Percentiles rank a stretch among this genome's conserved stretches.
Conservation (phyloP, 2,329 filamentous ascomycete species). For the Ophiostoma angusticollis region DNA sequence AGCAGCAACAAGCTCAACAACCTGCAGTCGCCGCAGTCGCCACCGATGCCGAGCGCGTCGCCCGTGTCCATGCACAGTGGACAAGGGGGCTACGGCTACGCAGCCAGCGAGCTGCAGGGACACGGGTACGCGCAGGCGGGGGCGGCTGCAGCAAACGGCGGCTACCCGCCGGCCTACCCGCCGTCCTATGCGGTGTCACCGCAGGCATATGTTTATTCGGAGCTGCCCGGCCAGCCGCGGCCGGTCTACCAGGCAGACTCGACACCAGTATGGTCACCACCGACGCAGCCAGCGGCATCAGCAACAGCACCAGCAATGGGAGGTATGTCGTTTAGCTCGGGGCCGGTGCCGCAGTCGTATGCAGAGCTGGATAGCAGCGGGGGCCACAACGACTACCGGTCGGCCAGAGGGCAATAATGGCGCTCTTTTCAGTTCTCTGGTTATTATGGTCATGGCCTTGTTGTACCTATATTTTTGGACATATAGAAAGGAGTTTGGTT, state of each 20-base stretch:
- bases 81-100: neutral
- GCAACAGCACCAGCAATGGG: slow-evolving; percentile 5
- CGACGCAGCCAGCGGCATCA: too few species aligned
- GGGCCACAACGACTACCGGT: neutral
- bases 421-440: too few species aligned
- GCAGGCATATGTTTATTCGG: slow-evolving; percentile 7
- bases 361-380: slow-evolving; percentile 15
- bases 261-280: slow-evolving; percentile 7
- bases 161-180: slow-evolving; percentile 10
- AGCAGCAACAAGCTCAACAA: slow-evolving; percentile 14
- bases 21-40: slow-evolving; percentile 2
- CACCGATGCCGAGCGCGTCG: slow-evolving; percentile 14
- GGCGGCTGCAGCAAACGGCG: too few species aligned
- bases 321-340: slow-evolving; percentile 23
- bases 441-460: too few species aligned
- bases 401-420: too few species aligned
- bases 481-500: too few species aligned
- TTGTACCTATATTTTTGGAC: too few species aligned
- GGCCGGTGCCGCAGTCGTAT: slow-evolving; percentile 24
- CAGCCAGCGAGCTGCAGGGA: slow-evolving; percentile 18
- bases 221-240: slow-evolving; percentile 2
- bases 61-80: slow-evolving; percentile 16
- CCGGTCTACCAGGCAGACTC: slow-evolving; percentile 12
- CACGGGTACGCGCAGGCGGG: slow-evolving; percentile 7
- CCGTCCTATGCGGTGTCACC: too few species aligned